Percentiles rank a stretch among this genome's conserved stretches.
phyloP scores from a whole-genome alignment of 768 basidiomycete genomes.

The Auriscalpium microsporum region DNA sequence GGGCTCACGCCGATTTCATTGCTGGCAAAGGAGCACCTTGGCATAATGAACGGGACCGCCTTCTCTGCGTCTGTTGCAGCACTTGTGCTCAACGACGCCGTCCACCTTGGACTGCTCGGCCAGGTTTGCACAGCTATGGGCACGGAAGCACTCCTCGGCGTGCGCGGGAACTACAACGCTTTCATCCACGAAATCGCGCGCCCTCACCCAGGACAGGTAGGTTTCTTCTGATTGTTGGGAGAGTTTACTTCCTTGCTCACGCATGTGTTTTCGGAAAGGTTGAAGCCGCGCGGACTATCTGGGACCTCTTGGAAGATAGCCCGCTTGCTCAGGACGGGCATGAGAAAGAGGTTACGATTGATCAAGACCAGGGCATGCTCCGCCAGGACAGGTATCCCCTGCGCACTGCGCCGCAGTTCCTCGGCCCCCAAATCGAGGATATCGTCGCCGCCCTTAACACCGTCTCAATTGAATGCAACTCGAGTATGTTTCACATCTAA shows the following conservation, averaged over 20 bases:
- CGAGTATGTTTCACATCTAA: slow-evolving; percentile 42
- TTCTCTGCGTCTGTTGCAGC: slow-evolving; percentile 76
- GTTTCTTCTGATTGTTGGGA: slow-evolving; percentile 8
- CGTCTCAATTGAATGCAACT: slow-evolving; percentile 72
- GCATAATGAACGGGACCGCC: slow-evolving; percentile 78
- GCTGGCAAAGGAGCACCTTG: slow-evolving; percentile 70
- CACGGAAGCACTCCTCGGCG: slow-evolving; percentile 71
- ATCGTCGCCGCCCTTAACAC: slow-evolving; percentile 55
- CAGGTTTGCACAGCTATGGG: slow-evolving; percentile 79
- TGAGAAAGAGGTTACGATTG: slow-evolving; percentile 67
- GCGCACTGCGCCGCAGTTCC: slow-evolving; percentile 73
- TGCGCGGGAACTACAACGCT: slow-evolving; percentile 61
- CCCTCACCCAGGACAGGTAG: slow-evolving; percentile 75
- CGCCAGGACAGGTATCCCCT: slow-evolving; percentile 76
- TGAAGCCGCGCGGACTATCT: slow-evolving; percentile 63
- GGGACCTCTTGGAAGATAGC: slow-evolving; percentile 59
- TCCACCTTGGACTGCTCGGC: slow-evolving; percentile 55
- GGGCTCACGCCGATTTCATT: slow-evolving; percentile 57
- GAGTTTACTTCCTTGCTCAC: background rate
- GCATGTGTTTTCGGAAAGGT: slow-evolving; percentile 30
- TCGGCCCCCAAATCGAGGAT: slow-evolving; percentile 82
- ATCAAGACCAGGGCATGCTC: slow-evolving; percentile 63
- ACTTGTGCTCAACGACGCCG: slow-evolving; percentile 64
- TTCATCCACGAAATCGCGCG: slow-evolving; percentile 72
- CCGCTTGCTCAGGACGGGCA: slow-evolving; percentile 46